Base-by-base conservation (phyloP, 2,329 filamentous ascomycete species). In the Arthrocladium fulminans region DNA sequence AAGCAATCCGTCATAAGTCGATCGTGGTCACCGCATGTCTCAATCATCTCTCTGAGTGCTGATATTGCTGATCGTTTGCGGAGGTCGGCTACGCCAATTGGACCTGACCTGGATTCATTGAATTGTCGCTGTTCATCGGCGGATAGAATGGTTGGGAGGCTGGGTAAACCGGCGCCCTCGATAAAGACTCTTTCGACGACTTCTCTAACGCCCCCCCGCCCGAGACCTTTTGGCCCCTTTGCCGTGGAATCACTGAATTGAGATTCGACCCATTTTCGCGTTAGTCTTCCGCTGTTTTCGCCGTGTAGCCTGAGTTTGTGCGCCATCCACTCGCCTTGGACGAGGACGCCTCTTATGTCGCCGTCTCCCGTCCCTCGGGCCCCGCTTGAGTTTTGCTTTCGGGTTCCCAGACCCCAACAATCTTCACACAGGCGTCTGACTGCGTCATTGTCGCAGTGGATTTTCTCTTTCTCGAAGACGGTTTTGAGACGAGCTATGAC, bases 401-500 rank as follows among this genome's bases (percentile, higher is more conserved):
- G 73, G 50, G 71, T 76, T 49, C 70, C 74, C 48, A 82, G 68
- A n/a, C 80, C 80, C 80, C 80, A 83, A 7, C 77, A 75, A 29
- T 76, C 76, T 66, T 83, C 80, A 52, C 80, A 83, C 3, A 83
- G 69, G 39, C 73, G 84, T 54, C 92, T 78, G 3, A 92, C 87
- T 1, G 88, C 92, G 60, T 97, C 92, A 51, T 81, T 83, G 59
- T 98, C 92, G 56, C 86, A 92, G 0, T 82, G 77, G 13, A 98
- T 86, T 1, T 86, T 86, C 67, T 98, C 92, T 57, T 84, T 89
- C 51, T 86, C 81, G 56, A 98, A 96, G 0, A 98, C 83, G 1
- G 73, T 71, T 63, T 89, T 89, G 60, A 97, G 75, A 12, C 92
- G 81, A 6, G 76, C 74, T 3, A 94, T 83, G 2, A 97, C 87